Evolutionary conservation across 768 basidiomycete species (phyloP).

Genomic region (Suillus plorans): DNA sequence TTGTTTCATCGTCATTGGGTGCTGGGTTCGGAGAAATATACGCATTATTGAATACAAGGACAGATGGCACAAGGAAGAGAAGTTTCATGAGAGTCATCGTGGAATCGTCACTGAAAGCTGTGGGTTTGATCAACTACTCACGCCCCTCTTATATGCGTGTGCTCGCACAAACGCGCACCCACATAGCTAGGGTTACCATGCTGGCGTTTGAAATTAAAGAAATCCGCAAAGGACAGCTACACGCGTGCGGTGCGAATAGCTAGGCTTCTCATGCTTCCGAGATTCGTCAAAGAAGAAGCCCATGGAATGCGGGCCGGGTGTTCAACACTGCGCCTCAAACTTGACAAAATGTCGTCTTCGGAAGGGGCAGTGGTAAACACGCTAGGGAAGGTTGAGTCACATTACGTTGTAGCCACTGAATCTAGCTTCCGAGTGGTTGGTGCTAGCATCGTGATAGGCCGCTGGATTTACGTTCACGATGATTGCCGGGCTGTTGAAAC

Average conservation of each 20-base stretch:
- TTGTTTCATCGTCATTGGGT: slow-evolving; percentile 20
- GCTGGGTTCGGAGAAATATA: slow-evolving; percentile 22
- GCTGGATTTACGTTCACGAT: neutral
- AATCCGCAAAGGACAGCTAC: neutral
- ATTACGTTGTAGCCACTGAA: neutral
- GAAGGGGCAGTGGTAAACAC: neutral
- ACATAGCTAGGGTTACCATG: neutral
- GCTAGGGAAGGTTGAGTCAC: neutral
- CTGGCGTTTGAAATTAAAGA: too few relatives aligned
- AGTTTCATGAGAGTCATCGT: slow-evolving; percentile 22
- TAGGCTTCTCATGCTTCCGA: neutral
- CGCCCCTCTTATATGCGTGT: neutral
- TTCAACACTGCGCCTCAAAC: neutral
- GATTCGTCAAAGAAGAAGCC: neutral
- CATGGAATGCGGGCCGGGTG: neutral
- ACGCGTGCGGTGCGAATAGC: neutral
- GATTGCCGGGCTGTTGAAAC: neutral
- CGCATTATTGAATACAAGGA: slow-evolving; percentile 28
- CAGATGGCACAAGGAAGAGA: slow-evolving; percentile 23
- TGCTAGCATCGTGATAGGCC: neutral
- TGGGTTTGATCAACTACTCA: neutral
- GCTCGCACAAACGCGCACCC: neutral
- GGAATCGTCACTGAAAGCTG: neutral
- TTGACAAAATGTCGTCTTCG: neutral
- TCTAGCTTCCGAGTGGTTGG: neutral